Evolutionary conservation across 371 early-diverging fungal species (phyloP).

Genomic region (Rhizopus sp.): DNA sequence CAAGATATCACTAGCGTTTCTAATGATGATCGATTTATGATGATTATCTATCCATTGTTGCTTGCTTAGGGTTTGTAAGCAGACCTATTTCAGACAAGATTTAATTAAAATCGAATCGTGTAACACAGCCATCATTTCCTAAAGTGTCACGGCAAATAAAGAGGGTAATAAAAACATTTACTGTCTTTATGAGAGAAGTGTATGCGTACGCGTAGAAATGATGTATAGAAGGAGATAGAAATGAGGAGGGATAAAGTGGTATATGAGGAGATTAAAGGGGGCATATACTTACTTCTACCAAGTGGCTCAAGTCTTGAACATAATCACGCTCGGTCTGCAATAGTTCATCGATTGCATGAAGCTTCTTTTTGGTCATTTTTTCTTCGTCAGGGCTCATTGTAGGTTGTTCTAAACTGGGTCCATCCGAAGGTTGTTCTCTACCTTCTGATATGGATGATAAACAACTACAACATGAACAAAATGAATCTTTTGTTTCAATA

Average conservation of each 20-base stretch:
- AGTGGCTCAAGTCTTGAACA: conserved; percentile 35
- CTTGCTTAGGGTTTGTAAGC: conserved; percentile 27
- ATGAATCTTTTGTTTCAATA: conserved; percentile 8
- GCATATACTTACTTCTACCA: conserved; percentile 37
- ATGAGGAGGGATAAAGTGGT: conserved; percentile 2
- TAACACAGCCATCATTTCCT: not conserved
- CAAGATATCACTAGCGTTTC: conserved; percentile 40
- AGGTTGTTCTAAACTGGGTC: conserved; percentile 1
- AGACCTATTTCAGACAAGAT: conserved; percentile 24
- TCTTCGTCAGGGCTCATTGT: conserved; percentile 8
- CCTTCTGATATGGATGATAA: conserved; percentile 8
- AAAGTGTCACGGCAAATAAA: not conserved
- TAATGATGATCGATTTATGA: conserved; percentile 34
- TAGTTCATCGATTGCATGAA: conserved; percentile 47
- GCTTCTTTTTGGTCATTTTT: conserved; percentile 20
- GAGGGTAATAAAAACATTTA: not conserved
- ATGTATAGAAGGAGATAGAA: not conserved
- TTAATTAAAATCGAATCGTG: not conserved
- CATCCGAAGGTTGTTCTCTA: not conserved
- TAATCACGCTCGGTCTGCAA: conserved; percentile 51
- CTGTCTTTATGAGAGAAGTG: not conserved
- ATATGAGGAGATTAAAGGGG: not conserved
- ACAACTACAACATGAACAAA: conserved; percentile 28
- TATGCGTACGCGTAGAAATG: not conserved
- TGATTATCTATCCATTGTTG: conserved; percentile 41